Evolutionary conservation across 108 stramenopile genomes (phyloP), one percentile per base, ranked within the genome.

Genomic region (Cylindrotheca fusiformis): DNA sequence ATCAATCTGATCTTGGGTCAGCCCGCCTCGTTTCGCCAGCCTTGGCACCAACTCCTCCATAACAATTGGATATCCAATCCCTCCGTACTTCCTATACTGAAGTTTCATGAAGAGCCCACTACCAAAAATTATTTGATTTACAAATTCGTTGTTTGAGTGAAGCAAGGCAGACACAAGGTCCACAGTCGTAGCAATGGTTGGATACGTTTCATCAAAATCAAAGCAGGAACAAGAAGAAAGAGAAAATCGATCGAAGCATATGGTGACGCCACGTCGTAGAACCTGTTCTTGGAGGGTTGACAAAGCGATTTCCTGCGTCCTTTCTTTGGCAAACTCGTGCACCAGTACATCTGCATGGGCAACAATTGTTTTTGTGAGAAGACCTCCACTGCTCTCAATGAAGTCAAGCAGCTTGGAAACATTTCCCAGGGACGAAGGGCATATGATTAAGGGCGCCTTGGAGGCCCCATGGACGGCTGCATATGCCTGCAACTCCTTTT

Each of bases 41-140:
- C 56, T n/a, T 44, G 56, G 56, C 6, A 57, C 33, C 5, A 57
- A 27, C 19, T 57, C 24, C n/a, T 57, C 18, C 56, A 41, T 24
- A 23, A 57, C 19, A 19, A 29, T 27, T 23, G 56, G 18, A 29
- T 57, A 57, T 19, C 56, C 56, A 44, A 44, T 27, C 18, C 56
- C 56, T 5, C 56, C 56, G 22, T 57, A 57, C 22, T 28, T 57
- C 5, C 5, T 32, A 27, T 28, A 28, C 30, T 57, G 56, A 18
- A 57, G 56, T 44, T 44, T 32, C 56, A 57, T 57, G 5, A 57
- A 28, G 56, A 57, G 26, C 5, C 56, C 56, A 57, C 23, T 28
- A 23, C 20, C 6, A 18, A 57, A n/a, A 44, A 57, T 27, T 30
- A 57, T 57, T 44, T 57, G 36, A 10, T 41, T 14, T 14, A 14